A percentile compares a stretch with the other conserved stretches of the same genome.
Evolutionary conservation across 2,329 filamentous ascomycete genomes (phyloP).

Genomic region (Nemania abortiva): DNA sequence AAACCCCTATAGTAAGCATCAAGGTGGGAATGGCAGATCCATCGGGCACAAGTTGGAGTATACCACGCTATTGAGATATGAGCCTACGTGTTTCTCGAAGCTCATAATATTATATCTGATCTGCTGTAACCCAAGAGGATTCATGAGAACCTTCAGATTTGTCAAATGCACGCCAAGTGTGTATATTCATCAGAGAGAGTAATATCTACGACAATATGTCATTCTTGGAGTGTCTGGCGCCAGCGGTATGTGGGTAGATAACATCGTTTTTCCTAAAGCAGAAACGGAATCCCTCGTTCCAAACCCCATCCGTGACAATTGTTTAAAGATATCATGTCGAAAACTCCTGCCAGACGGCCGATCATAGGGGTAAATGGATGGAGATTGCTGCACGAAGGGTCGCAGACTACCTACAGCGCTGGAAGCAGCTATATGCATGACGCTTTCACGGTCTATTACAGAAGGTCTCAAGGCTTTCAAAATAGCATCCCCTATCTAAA

Average conservation of each 20-base stretch:
- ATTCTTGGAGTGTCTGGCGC: neutral
- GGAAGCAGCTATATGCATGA: too few relatives aligned
- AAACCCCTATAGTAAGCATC: constrained; percentile 23
- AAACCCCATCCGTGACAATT: neutral
- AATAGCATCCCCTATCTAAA: neutral
- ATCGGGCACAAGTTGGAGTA: neutral
- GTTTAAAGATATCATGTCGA: neutral
- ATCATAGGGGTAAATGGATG: neutral
- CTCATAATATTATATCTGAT: neutral
- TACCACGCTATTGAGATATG: neutral
- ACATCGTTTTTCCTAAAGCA: neutral
- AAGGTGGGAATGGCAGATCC: neutral
- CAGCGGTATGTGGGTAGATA: neutral
- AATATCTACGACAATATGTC: neutral
- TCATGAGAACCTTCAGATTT: constrained; percentile 2
- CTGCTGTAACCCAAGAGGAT: neutral
- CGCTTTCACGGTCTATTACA: too few relatives aligned
- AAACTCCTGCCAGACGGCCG: neutral
- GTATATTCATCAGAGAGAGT: constrained; percentile 2
- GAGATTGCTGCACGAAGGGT: neutral
- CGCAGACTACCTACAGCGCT: too few relatives aligned
- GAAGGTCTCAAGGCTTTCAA: neutral
- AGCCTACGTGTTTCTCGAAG: neutral
- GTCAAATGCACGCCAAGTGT: neutral
- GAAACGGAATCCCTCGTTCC: neutral